A percentile compares a stretch with the other conserved stretches of the same genome.
Conservation (phyloP, 768 basidiomycete species). For the Goffeauzyma gilvescens region DNA sequence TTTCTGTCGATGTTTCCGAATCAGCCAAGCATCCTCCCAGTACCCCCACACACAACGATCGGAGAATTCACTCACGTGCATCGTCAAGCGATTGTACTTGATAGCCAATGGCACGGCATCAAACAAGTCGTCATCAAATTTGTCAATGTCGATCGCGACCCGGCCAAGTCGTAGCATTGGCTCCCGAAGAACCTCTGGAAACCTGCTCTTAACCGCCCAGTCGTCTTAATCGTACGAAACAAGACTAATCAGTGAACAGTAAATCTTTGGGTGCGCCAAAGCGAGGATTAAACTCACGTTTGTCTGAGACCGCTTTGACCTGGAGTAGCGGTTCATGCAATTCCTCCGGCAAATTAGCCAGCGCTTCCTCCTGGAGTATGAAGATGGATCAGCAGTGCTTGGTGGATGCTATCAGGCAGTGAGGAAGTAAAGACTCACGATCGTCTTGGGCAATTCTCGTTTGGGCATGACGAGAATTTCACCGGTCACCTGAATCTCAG, state of each 20-base stretch:
- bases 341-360: constrained; percentile 1
- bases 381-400: background rate
- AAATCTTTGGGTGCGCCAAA: too few relatives aligned
- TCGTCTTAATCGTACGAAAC: too few relatives aligned
- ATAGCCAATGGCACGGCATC: constrained; percentile 67
- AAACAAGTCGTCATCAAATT: constrained; percentile 86
- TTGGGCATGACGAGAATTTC: too few relatives aligned
- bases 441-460: background rate
- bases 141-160: constrained; percentile 59
- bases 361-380: background rate
- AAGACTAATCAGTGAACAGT: too few relatives aligned
- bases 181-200: constrained; percentile 63
- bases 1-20: too few relatives aligned
- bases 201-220: constrained; percentile 71
- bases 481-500: too few relatives aligned
- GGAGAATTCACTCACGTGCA: constrained; percentile 53
- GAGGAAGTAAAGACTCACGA: background rate
- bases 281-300: too few relatives aligned
- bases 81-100: constrained; percentile 66
- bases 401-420: background rate
- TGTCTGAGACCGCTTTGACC: too few relatives aligned
- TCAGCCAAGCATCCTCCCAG: too few relatives aligned
- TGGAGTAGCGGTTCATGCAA: too few relatives aligned
- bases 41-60: too few relatives aligned
- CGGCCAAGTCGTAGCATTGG: constrained; percentile 51